These are phyloP conservation scores for Rhodotorula diobovata DNA, from an alignment of 768 basidiomycete species.

Conservation along the genomic window DNA sequence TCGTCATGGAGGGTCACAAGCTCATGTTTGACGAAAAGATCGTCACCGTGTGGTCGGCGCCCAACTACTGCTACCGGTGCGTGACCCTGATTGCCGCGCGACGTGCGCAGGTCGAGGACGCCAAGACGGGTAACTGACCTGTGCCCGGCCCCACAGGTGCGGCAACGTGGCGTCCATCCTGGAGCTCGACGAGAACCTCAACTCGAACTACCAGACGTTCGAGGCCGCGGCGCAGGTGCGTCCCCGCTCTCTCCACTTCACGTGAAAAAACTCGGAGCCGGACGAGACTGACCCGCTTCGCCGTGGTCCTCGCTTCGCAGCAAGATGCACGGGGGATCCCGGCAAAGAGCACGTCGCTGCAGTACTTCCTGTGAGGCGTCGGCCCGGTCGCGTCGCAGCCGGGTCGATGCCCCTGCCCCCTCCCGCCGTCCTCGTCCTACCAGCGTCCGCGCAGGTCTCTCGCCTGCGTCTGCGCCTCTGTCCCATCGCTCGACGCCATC, in stretches of 20 bases:
- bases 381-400: background rate
- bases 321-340: conserved; percentile 42
- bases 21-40: conserved; percentile 93
- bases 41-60: conserved; percentile 97
- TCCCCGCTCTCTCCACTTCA: no score
- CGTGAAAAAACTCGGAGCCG: no score
- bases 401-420: no score
- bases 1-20: conserved; percentile 64
- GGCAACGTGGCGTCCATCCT: conserved; percentile 94
- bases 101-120: no score
- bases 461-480: no score
- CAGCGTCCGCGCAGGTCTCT: no score
- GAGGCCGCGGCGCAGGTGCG: conserved; percentile 80
- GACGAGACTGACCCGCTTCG: background rate
- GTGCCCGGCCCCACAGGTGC: conserved; percentile 57
- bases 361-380: conserved; percentile 38
- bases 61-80: conserved; percentile 95
- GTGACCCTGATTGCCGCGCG: conserved; percentile 49
- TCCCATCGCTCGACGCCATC: no score
- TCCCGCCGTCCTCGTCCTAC: background rate
- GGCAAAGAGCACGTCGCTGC: conserved; percentile 38
- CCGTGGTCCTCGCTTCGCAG: background rate
- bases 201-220: conserved; percentile 95
- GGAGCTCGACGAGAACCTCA: conserved; percentile 85
- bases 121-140: conserved; percentile 4